Percentiles rank a stretch among this genome's conserved stretches.
Conservation (phyloP, 352 stramenopile genomes). For the Phytophthora tentaculata region DNA sequence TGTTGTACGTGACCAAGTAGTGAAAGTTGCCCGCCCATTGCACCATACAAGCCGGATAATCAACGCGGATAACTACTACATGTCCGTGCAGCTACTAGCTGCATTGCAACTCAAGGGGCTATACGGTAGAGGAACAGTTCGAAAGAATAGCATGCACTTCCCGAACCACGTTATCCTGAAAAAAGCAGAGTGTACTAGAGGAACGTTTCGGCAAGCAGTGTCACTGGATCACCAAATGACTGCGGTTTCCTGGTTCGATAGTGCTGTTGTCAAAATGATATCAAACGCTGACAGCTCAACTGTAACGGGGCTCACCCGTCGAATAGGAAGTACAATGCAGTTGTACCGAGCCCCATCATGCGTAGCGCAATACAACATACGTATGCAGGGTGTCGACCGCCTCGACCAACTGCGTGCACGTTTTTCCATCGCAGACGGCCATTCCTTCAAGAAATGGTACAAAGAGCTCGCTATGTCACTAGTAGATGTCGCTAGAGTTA, state of each 20-base stretch:
- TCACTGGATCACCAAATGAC: conserved; percentile 7
- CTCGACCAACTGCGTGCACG: conserved; percentile 31
- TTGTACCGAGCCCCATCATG: conserved; percentile 25
- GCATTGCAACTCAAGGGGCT: conserved; percentile 24
- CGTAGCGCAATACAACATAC: conserved; percentile 36
- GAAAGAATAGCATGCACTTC: conserved; percentile 31
- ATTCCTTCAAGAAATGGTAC: conserved; percentile 40
- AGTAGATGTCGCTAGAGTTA: conserved; percentile 33
- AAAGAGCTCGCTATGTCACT: conserved; percentile 35
- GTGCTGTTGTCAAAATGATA: conserved; percentile 28
- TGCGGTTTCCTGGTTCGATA: conserved; percentile 40
- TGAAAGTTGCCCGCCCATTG: conserved; percentile 35
- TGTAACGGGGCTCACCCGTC: conserved; percentile 16
- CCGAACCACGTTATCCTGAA: conserved; percentile 28
- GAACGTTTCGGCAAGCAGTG: conserved; percentile 17
- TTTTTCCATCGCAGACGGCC: conserved; percentile 33
- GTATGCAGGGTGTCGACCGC: conserved; percentile 37
- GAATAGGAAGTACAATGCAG: conserved; percentile 9
- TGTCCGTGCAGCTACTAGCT: conserved; percentile 29
- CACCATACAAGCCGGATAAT: conserved; percentile 14
- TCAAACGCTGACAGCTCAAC: conserved; percentile 32
- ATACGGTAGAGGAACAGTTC: conserved; percentile 28
- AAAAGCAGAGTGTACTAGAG: conserved; percentile 14
- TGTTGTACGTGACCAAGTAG: not conserved
- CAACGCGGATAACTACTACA: conserved; percentile 49